Percentiles rank a stretch among this genome's conserved stretches.
These are phyloP conservation scores for Yamadazyma tumulicola DNA, from an alignment of 805 yeast species.

Conservation along the genomic window DNA sequence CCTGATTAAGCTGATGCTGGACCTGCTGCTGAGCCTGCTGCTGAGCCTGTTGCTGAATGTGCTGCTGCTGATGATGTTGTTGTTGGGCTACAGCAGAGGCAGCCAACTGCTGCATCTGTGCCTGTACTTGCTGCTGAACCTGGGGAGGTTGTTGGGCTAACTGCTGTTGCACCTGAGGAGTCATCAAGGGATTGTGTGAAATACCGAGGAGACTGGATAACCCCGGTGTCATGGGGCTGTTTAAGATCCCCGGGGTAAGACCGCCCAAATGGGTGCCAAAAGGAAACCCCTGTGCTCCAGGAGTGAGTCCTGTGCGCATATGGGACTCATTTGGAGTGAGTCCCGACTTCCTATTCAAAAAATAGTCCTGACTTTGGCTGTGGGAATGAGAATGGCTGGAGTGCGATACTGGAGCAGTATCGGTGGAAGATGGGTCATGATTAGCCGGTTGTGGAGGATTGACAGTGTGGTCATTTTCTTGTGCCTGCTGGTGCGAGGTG, in stretches of 20 bases:
- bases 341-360: conserved; percentile 47
- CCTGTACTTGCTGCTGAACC: conserved; percentile 8
- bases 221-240: conserved; percentile 49
- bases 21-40: conserved; percentile 5
- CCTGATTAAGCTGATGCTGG: conserved; percentile 8
- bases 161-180: conserved; percentile 10
- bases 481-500: conserved; percentile 8
- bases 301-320: conserved; percentile 68
- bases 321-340: conserved; percentile 76
- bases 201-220: conserved; percentile 38
- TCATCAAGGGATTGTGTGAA: conserved; percentile 9
- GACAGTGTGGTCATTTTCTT: no score
- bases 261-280: conserved; percentile 31
- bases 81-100: no score
- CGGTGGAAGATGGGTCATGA: no score
- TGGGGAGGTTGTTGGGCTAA: conserved; percentile 9
- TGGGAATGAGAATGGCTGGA: conserved; percentile 6
- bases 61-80: conserved; percentile 12
- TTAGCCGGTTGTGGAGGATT: conserved; percentile 1
- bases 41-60: conserved; percentile 9
- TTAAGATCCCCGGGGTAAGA: conserved; percentile 37
- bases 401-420: no score
- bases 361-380: conserved; percentile 19
- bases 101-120: conserved; percentile 7
- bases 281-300: conserved; percentile 45